Percentiles rank a stretch among this genome's conserved stretches.
phyloP scores from a whole-genome alignment of 495 filamentous ascomycete species.

The Aspergillus coremiiformis region DNA sequence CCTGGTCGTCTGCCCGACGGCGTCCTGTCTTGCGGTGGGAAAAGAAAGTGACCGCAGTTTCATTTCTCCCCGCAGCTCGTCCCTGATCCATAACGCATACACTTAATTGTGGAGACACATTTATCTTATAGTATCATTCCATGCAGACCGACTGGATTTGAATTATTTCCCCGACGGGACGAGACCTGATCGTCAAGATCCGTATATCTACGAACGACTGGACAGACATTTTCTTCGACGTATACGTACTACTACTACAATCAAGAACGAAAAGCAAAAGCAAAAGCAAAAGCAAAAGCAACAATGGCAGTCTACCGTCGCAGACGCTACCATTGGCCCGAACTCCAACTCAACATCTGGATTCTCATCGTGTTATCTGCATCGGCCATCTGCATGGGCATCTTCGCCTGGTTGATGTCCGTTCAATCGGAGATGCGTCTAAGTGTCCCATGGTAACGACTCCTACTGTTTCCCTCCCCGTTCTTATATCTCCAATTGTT shows the following conservation, averaged over 20 bases:
- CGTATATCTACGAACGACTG: background rate
- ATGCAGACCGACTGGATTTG: background rate
- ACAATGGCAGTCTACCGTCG: constrained; percentile 30
- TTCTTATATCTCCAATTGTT: background rate
- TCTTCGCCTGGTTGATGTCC: constrained; percentile 77
- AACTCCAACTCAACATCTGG: constrained; percentile 87
- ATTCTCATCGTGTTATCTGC: constrained; percentile 79
- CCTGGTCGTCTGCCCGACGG: background rate
- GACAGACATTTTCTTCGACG: background rate
- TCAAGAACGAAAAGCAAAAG: background rate
- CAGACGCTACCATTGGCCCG: constrained; percentile 87
- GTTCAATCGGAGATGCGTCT: constrained; percentile 67
- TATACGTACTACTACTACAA: background rate
- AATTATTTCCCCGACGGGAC: background rate
- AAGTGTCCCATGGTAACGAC: constrained; percentile 72
- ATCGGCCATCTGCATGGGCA: constrained; percentile 70
- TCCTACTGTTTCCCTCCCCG: background rate
- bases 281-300: background rate
- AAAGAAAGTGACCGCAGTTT: background rate
- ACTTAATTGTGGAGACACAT: no score
- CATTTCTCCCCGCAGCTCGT: background rate
- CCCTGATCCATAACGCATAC: background rate
- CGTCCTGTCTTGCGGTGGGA: background rate
- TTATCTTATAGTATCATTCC: no score
- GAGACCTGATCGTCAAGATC: background rate